Conservation (phyloP, 2,329 filamentous ascomycete genomes). For the Pseudogymnoascus sp. region DNA sequence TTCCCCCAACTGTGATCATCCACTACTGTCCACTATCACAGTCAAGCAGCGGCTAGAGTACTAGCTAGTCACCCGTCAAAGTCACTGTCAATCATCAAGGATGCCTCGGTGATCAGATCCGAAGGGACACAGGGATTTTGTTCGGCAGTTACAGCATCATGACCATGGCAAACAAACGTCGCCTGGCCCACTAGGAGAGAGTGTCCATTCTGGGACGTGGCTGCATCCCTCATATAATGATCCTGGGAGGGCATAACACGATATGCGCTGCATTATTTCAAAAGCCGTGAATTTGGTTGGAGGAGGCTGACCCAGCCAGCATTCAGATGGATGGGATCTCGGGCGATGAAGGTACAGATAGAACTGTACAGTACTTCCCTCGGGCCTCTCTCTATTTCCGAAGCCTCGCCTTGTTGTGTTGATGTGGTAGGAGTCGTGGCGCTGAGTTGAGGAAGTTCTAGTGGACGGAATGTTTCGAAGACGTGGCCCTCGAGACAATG, state of each 20-base stretch:
- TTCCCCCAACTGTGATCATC: background rate
- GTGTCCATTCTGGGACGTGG: background rate
- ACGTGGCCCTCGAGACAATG: constrained; percentile 1
- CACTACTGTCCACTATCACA: background rate
- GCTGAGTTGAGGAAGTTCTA: background rate
- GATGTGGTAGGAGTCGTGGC: background rate
- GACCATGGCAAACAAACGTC: background rate
- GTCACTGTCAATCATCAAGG: background rate
- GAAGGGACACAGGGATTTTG: background rate
- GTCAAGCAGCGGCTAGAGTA: background rate
- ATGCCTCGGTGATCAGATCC: background rate
- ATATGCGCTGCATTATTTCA: background rate
- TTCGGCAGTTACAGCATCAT: constrained; percentile 1
- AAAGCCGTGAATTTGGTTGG: background rate
- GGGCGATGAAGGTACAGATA: background rate
- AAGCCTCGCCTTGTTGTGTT: background rate
- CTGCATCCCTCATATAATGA: constrained; percentile 6
- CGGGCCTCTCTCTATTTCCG: background rate
- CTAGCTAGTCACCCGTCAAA: background rate
- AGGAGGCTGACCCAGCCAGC: background rate
- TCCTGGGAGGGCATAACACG: background rate
- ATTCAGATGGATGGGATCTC: constrained; percentile 3
- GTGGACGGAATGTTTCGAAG: background rate
- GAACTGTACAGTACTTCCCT: background rate
- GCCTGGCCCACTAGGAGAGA: background rate